Percentiles rank a stretch among this genome's conserved stretches.
Conservation (phyloP, 208 protist species). For the Ichthyophonus hoferi region DNA sequence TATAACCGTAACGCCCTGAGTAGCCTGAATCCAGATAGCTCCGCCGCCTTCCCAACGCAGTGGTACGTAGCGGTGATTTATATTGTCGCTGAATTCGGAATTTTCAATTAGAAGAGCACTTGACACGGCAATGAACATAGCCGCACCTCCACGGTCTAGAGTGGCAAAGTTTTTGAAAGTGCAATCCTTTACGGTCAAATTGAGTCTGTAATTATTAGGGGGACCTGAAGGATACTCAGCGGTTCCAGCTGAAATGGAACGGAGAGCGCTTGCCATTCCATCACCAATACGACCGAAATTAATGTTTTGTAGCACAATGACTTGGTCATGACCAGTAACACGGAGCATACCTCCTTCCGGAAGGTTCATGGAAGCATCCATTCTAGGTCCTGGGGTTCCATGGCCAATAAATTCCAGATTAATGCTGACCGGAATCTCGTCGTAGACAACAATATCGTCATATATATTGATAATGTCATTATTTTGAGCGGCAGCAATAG, state of each 20-base stretch:
- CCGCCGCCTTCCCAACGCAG: background rate
- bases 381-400: background rate
- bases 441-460: background rate
- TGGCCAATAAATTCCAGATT: background rate
- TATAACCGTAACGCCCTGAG: background rate
- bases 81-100: background rate
- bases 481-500: background rate
- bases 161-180: background rate
- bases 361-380: background rate
- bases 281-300: background rate
- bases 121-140: background rate
- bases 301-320: background rate
- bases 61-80: background rate
- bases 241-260: background rate
- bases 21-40: background rate
- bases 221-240: background rate
- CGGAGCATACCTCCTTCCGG: background rate
- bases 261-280: background rate
- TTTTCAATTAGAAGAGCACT: background rate
- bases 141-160: background rate
- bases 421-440: background rate
- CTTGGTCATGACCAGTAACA: background rate
- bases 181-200: background rate
- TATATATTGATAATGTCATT: background rate
- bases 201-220: background rate